These are phyloP conservation scores for Mytilinidion resinicola DNA, from an alignment of 495 filamentous ascomycete genomes.

Conservation along the genomic window DNA sequence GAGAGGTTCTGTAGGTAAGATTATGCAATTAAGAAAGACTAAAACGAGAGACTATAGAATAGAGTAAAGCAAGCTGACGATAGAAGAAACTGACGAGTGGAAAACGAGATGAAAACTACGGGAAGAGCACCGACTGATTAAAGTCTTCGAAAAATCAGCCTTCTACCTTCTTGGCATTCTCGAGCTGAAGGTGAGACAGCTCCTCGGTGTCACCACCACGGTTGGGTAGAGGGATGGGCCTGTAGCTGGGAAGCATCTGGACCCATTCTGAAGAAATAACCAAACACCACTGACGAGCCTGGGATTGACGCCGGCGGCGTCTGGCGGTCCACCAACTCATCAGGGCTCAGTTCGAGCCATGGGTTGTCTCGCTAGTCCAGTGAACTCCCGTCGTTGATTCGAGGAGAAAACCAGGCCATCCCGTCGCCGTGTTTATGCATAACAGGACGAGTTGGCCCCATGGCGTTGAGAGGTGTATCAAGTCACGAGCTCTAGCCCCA, in stretches of 20 bases:
- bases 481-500: neutral
- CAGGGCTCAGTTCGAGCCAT: neutral
- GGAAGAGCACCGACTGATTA: neutral
- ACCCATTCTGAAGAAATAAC: neutral
- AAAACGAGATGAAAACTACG: neutral
- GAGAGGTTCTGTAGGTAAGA: neutral
- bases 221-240: neutral
- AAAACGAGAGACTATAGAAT: slow-evolving; percentile 12
- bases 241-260: neutral
- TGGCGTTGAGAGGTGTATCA: neutral
- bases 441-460: neutral
- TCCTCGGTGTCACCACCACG: neutral
- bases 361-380: neutral
- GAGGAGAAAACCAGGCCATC: neutral
- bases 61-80: neutral
- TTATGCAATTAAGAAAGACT: neutral
- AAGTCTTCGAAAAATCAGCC: too few relatives aligned
- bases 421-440: neutral
- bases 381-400: too few relatives aligned
- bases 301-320: neutral
- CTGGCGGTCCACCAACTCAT: neutral
- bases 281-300: neutral
- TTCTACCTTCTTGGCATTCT: neutral
- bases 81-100: neutral
- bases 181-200: slow-evolving; percentile 2